Evolutionary conservation across 164 flowering plant species (phyloP), one percentile per base, ranked within the genome.

Genomic region (Stephania yunnanensis): DNA sequence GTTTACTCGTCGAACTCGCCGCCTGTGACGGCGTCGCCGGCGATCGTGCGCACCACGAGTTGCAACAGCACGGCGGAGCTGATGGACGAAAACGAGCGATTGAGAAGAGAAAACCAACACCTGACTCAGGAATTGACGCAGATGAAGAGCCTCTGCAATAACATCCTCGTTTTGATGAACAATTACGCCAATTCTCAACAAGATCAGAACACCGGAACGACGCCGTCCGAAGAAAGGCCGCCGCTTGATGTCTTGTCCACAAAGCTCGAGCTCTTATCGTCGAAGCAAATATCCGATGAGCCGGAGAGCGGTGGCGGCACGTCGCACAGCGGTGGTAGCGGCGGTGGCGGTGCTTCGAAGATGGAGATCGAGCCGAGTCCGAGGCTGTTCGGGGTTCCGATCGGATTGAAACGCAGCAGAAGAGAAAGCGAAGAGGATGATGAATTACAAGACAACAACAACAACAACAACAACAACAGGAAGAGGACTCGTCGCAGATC

Each of bases 1-100:
- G 89, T 84, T 9, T 29, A 84, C 0, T 89, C 93, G 9, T 87
- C 92, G 12, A 84, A 69, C 55, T 83, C 88, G 12, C 74, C 85
- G 4, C 46, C 80, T 29, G 65, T 73, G 15, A 69, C 69, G 30
- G 46, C 73, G 9, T 46, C 69, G 1, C 25, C 71, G 61, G 45
- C 73, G 45, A 13, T 44, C 10, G 70, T 77, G 63, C 55, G 79
- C 0, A 71, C 65, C 13, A 73, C 61, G 2, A 80, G 79, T 46
- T 68, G 64, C 61, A 76, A 71, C 4, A 79, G 76, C 22, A 82
- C 79, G 6, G 81, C 84, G 5, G 92, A 91, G 78, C 80, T 94
- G 10, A 25, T 89, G 1, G 94, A 90, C 55, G 97, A 95, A 78
- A 94, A 95, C 85, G 93, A 92, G 74, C 77, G 90, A 61, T 72